These are phyloP conservation scores for Kodamaea ohmeri DNA, from an alignment of 1,139 yeast species.

Conservation along the genomic window DNA sequence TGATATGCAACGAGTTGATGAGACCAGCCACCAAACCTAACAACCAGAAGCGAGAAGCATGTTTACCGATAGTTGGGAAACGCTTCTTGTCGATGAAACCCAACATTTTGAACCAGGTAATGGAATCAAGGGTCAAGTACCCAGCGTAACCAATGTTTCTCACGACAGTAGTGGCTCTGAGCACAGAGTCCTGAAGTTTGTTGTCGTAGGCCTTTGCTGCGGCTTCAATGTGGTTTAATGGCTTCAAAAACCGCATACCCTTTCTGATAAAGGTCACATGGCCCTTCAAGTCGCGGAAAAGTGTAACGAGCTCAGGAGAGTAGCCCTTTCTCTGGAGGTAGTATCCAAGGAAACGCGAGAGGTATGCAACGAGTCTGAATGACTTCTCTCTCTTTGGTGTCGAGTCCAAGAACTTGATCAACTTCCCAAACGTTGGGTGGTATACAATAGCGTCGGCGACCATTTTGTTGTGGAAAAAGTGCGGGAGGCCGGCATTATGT, in stretches of 20 bases:
- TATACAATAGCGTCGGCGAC: conserved; percentile 65
- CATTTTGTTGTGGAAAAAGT: conserved; percentile 32
- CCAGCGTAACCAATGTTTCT: conserved; percentile 74
- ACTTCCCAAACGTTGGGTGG: conserved; percentile 70
- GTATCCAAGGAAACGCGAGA: conserved; percentile 68
- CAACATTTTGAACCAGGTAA: conserved; percentile 64
- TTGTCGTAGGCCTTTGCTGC: conserved; percentile 71
- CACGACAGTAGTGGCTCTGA: conserved; percentile 56
- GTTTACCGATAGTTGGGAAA: conserved; percentile 36
- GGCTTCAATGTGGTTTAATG: conserved; percentile 67
- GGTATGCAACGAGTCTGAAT: conserved; percentile 77
- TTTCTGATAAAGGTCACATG: conserved; percentile 75
- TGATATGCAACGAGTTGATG: conserved; percentile 39
- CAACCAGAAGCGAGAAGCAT: conserved; percentile 74
- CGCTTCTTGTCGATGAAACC: conserved; percentile 37
- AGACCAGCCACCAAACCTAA: conserved; percentile 66
- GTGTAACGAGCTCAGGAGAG: conserved; percentile 46
- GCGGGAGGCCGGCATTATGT: conserved; percentile 3
- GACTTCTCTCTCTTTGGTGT: conserved; percentile 73
- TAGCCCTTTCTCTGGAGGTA: conserved; percentile 63
- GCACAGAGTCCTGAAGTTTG: conserved; percentile 64
- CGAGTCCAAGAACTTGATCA: conserved; percentile 63
- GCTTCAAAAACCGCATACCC: conserved; percentile 82
- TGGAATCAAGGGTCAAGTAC: conserved; percentile 71
- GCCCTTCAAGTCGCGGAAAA: conserved; percentile 51